Evolutionary conservation across 306 rosid species (phyloP), one percentile per base, ranked within the genome.

Genomic region (Trichosanthes cucumerina): DNA sequence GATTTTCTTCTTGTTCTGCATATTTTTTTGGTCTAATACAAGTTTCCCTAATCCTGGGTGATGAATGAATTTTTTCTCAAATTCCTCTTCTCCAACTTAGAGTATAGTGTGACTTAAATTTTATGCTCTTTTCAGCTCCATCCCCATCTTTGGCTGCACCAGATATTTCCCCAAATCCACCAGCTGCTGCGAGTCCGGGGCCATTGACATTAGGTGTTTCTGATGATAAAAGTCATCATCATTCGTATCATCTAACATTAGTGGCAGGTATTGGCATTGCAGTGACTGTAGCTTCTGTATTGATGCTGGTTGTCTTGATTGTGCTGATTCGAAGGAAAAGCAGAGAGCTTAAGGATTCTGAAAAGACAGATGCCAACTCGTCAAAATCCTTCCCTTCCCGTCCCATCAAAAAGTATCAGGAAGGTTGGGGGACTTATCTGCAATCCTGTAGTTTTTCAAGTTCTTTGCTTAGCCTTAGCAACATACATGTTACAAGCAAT

Each of bases 251-350:
- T 85, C 85, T 92, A 85, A 86, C 96, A 47, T 41, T 96, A 80
- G 89, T 90, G 80, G 91, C 93, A 28, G 91, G 78, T 77, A 81
- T 96, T 81, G 96, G 96, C 79, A 88, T 96, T 78, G 92, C 88
- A 74, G 87, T 96, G 80, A 92, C 97, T 44, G 92, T 85, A 64
- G 75, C 79, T 80, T 94, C 99, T 77, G 85, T 90, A 83, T 71
- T 81, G 80, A 84, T 89, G 88, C 87, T 96, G 43, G 69, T 86
- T 47, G 88, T 96, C 84, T 85, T 96, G 90, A 80, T 96, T 78
- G 81, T 91, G 86, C 93, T 96, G 79, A 96, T 96, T 77, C 91
- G 88, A 76, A 87, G 85, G 76, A 96, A 91, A 87, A 91, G 81
- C 79, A 87, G 79, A 91, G 97, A 92, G 88, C 89, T 92, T 59